Evolutionary conservation across 257 asterid genomes (phyloP).

Genomic region (Apocynum venetum): DNA sequence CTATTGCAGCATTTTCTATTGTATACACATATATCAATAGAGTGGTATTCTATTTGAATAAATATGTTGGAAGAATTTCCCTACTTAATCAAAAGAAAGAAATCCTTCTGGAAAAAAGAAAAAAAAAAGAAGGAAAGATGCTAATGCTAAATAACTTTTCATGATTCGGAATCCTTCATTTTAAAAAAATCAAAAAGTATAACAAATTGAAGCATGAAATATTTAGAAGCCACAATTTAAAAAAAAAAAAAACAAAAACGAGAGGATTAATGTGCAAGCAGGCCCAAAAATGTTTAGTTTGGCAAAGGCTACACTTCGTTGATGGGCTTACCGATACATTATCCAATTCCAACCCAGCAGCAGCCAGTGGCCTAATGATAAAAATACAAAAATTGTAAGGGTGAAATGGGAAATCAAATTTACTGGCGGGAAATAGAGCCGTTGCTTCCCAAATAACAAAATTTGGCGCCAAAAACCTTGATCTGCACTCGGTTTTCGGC

Average conservation of each 20-base stretch:
- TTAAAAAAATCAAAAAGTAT: too few relatives aligned
- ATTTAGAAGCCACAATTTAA: neutral
- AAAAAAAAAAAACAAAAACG: neutral
- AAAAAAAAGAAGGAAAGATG: too few relatives aligned
- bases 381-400: neutral
- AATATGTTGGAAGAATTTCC: too few relatives aligned
- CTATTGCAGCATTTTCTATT: too few relatives aligned
- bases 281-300: neutral
- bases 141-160: too few relatives aligned
- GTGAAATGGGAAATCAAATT: constrained; percentile 10
- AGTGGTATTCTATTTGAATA: too few relatives aligned
- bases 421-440: constrained; percentile 65
- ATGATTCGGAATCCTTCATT: too few relatives aligned
- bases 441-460: constrained; percentile 45
- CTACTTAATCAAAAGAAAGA: too few relatives aligned
- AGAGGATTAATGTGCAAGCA: neutral
- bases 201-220: neutral
- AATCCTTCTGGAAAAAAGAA: too few relatives aligned
- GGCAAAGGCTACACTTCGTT: neutral
- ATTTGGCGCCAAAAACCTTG: constrained; percentile 52
- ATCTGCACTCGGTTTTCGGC: constrained; percentile 18
- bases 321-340: neutral
- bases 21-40: too few relatives aligned
- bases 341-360: neutral
- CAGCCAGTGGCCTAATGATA: neutral